A percentile compares a stretch with the other conserved stretches of the same genome.
These are phyloP conservation scores for Fraxinus sp. DNA, from an alignment of 305 asterid species.

Conservation along the genomic window DNA sequence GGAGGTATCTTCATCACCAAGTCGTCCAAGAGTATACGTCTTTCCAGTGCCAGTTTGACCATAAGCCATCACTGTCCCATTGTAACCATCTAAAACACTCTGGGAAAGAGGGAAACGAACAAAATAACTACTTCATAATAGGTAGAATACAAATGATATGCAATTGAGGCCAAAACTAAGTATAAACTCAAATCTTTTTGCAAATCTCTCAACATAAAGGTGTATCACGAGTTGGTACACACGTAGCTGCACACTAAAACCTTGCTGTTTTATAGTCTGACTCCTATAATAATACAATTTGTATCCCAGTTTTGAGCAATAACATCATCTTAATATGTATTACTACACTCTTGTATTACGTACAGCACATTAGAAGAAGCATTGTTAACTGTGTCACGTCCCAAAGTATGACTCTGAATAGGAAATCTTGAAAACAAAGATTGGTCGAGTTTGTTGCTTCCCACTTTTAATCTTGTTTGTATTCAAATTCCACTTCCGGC, in stretches of 20 bases:
- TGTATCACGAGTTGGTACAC: background rate
- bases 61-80: conserved; percentile 99
- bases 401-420: background rate
- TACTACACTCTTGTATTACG: background rate
- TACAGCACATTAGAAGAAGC: conserved; percentile 7
- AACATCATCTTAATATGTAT: conserved; percentile 2
- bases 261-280: background rate
- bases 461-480: background rate
- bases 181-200: background rate
- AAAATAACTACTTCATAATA: conserved; percentile 6
- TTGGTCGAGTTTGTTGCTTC: background rate
- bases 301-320: background rate
- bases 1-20: conserved; percentile 94
- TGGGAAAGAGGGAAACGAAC: conserved; percentile 31
- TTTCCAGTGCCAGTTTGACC: conserved; percentile 99
- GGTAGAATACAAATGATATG: background rate
- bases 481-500: background rate
- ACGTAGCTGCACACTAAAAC: background rate
- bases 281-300: background rate
- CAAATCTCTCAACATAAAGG: conserved; percentile 1
- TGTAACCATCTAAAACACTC: conserved; percentile 98
- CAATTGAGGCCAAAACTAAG: conserved; percentile 15
- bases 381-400: background rate
- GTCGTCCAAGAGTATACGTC: conserved; percentile 91
- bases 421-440: background rate